Evolutionary conservation across 2,329 filamentous ascomycete species (phyloP).

Genomic region (Didymella keratinophila): DNA sequence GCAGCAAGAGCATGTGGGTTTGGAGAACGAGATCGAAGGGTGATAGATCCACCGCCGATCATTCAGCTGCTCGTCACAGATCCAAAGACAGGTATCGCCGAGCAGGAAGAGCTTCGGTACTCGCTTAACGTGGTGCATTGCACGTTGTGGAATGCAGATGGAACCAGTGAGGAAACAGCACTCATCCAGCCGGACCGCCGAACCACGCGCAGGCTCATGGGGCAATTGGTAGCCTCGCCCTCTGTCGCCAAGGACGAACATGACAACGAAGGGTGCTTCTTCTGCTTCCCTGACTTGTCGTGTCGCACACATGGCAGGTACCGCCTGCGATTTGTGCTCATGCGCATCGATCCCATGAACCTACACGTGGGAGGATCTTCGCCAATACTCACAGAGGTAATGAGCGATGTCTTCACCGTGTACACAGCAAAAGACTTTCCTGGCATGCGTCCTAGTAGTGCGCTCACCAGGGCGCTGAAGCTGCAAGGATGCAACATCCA

Average conservation of each 20-base stretch:
- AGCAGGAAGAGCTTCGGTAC: conserved; percentile 68
- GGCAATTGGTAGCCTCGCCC: conserved; percentile 77
- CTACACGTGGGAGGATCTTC: conserved; percentile 62
- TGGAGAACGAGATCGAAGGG: conserved; percentile 80
- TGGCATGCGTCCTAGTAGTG: conserved; percentile 80
- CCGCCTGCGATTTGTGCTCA: conserved; percentile 75
- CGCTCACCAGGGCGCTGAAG: conserved; percentile 75
- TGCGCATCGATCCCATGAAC: conserved; percentile 71
- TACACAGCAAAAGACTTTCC: conserved; percentile 88
- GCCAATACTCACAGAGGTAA: conserved; percentile 59
- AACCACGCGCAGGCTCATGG: conserved; percentile 79
- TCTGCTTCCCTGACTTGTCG: conserved; percentile 83
- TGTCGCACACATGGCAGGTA: conserved; percentile 81
- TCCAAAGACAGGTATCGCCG: conserved; percentile 56
- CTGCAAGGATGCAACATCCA: conserved; percentile 84
- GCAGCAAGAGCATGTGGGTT: conserved; percentile 84
- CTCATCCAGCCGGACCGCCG: conserved; percentile 74
- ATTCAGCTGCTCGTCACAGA: conserved; percentile 74
- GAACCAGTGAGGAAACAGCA: conserved; percentile 71
- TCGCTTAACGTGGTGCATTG: conserved; percentile 78
- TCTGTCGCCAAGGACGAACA: conserved; percentile 79
- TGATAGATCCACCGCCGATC: conserved; percentile 85
- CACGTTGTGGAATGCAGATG: conserved; percentile 75
- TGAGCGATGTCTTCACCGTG: conserved; percentile 78
- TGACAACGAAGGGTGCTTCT: conserved; percentile 79